Evolutionary conservation across 1,284 basidiomycete species (phyloP).

Genomic region (Ganoderma sp.): DNA sequence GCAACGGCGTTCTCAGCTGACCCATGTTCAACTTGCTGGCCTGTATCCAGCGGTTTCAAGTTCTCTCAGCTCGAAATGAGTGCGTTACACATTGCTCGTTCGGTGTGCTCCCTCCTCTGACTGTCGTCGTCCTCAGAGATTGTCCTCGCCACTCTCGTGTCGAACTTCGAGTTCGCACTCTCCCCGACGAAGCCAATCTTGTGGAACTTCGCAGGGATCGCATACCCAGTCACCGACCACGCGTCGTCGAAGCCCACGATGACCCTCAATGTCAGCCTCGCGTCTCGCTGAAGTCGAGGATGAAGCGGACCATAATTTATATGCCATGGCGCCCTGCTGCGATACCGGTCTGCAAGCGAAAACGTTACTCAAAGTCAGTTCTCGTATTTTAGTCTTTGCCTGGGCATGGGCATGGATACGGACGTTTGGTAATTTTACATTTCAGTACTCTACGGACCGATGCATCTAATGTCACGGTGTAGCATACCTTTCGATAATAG

Average conservation of each 20-base stretch:
- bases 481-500: too few relatives aligned
- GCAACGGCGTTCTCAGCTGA: neutral
- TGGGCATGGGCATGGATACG: too few relatives aligned
- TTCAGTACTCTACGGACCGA: too few relatives aligned
- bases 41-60: slow-evolving; percentile 17
- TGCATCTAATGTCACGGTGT: too few relatives aligned
- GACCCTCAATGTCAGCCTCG: slow-evolving; percentile 21
- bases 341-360: too few relatives aligned
- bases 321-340: too few relatives aligned
- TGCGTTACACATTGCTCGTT: neutral
- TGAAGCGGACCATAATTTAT: neutral
- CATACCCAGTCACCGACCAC: slow-evolving; percentile 27
- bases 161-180: slow-evolving; percentile 24
- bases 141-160: slow-evolving; percentile 19
- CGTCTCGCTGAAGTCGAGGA: neutral
- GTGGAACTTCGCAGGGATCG: slow-evolving; percentile 33
- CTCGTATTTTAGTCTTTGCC: too few relatives aligned
- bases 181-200: slow-evolving; percentile 16
- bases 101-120: neutral
- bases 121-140: slow-evolving; percentile 14
- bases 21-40: neutral
- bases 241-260: slow-evolving; percentile 8
- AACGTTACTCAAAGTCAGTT: too few relatives aligned
- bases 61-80: slow-evolving; percentile 27
- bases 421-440: too few relatives aligned